phyloP scores from a whole-genome alignment of 2,329 filamentous ascomycete species.

The Sclerotinia trifoliorum region DNA sequence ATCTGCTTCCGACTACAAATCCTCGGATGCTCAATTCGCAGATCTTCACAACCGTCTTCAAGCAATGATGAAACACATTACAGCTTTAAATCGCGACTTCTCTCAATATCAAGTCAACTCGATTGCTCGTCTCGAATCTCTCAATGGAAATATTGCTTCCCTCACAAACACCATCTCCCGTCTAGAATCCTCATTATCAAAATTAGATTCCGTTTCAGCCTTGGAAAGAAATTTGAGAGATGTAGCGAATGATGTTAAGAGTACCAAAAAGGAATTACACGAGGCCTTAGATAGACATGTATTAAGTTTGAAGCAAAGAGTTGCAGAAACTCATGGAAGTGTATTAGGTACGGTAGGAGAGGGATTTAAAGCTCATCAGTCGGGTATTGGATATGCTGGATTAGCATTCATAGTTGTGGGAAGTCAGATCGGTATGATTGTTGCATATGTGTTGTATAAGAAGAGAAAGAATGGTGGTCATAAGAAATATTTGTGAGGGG shows the following conservation, averaged over 20 bases:
- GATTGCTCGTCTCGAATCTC: slow-evolving; percentile 41
- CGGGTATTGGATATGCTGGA: slow-evolving; percentile 19
- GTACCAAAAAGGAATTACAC: slow-evolving; percentile 52
- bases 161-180: slow-evolving; percentile 12
- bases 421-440: slow-evolving; percentile 34
- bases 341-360: slow-evolving; percentile 26
- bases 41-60: slow-evolving; percentile 86
- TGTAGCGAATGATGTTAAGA: slow-evolving; percentile 58
- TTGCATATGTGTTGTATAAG: slow-evolving; percentile 38
- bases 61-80: slow-evolving; percentile 66
- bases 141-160: slow-evolving; percentile 25
- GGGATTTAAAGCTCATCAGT: slow-evolving; percentile 16
- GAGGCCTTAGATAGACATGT: slow-evolving; percentile 33
- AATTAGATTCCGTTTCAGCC: slow-evolving; percentile 48
- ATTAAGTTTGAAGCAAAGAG: slow-evolving; percentile 30
- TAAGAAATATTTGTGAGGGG: slow-evolving; percentile 39
- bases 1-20: slow-evolving; percentile 44
- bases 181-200: slow-evolving; percentile 39
- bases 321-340: slow-evolving; percentile 31
- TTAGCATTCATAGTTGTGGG: slow-evolving; percentile 32
- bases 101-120: slow-evolving; percentile 52
- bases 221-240: slow-evolving; percentile 50
- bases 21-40: slow-evolving; percentile 63
- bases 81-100: slow-evolving; percentile 59
- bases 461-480: slow-evolving; percentile 33